Conservation (phyloP, 2,329 filamentous ascomycete genomes). For the Venturia pyrina region DNA sequence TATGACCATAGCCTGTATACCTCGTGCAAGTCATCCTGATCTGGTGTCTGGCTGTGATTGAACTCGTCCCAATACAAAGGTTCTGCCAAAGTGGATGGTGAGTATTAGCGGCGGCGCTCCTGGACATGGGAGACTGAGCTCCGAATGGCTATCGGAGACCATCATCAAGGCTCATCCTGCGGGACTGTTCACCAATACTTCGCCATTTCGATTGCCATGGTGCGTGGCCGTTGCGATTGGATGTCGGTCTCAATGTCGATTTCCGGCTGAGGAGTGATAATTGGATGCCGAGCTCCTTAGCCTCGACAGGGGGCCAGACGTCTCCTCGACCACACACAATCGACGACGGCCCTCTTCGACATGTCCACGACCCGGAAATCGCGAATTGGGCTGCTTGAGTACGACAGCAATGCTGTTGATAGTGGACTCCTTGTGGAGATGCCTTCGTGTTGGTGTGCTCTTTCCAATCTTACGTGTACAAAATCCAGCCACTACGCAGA, state of each 20-base stretch:
- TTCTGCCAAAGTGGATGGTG: not conserved
- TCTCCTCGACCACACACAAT: slow-evolving; percentile 5
- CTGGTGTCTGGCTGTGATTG: not conserved
- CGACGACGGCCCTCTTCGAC: not conserved
- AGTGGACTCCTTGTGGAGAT: not conserved
- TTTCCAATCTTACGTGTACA: slow-evolving; percentile 1
- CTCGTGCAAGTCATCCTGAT: not conserved
- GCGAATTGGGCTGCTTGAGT: not conserved
- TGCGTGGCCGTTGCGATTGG: not conserved
- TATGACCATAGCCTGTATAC: not conserved
- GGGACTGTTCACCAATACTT: too few species aligned
- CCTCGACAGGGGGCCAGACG: not conserved
- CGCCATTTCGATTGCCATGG: not conserved
- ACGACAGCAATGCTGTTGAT: not conserved
- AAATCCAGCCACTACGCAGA: not conserved
- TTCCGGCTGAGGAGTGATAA: not conserved
- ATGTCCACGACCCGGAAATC: not conserved
- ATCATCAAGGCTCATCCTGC: not conserved
- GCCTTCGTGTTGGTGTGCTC: not conserved
- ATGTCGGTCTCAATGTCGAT: not conserved
- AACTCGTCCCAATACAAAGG: not conserved
- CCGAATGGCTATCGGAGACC: not conserved
- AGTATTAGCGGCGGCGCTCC: not conserved
- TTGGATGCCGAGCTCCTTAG: not conserved
- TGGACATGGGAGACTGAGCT: not conserved